A percentile compares a stretch with the other conserved stretches of the same genome.
These are phyloP conservation scores for Penicillium simplicissimum DNA, from an alignment of 495 filamentous ascomycete genomes.

Conservation along the genomic window DNA sequence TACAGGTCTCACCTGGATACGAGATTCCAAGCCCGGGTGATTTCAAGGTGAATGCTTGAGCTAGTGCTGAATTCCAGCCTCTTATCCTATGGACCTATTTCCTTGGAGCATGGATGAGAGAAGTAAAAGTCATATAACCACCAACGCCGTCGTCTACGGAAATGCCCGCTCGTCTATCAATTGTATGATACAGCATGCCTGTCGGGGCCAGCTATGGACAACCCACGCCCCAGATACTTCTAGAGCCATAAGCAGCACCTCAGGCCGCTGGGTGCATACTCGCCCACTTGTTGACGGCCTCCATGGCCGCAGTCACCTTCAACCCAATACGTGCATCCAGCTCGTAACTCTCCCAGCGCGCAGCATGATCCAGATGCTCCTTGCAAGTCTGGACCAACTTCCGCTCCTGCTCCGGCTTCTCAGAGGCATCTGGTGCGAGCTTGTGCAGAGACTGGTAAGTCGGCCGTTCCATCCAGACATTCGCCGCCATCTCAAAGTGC, in stretches of 20 bases:
- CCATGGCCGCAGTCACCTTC: conserved; percentile 76
- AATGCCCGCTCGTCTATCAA: conserved; percentile 8
- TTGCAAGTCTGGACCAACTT: conserved; percentile 64
- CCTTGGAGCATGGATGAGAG: background rate
- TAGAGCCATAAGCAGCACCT: background rate
- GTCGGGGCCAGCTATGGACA: conserved; percentile 9
- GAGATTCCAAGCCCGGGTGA: too few relatives aligned
- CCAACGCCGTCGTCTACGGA: background rate
- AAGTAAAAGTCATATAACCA: background rate
- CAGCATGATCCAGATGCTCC: conserved; percentile 73
- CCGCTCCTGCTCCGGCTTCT: conserved; percentile 39
- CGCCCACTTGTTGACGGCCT: conserved; percentile 73
- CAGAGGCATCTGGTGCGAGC: conserved; percentile 16
- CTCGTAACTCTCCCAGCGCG: conserved; percentile 81
- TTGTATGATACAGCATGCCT: conserved; percentile 11
- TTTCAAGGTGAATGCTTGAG: background rate
- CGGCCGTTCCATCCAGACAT: conserved; percentile 69
- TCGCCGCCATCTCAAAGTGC: conserved; percentile 86
- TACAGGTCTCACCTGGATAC: too few relatives aligned
- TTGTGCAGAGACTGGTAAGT: conserved; percentile 37
- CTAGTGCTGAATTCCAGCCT: background rate
- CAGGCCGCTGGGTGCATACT: conserved; percentile 28
- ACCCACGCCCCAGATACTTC: background rate
- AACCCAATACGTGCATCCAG: conserved; percentile 84
- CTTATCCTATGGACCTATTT: too few relatives aligned